Percentiles rank a stretch among this genome's conserved stretches.
These are phyloP conservation scores for Ascochyta viciae-villosae DNA, from an alignment of 2,329 filamentous ascomycete genomes.

Conservation along the genomic window DNA sequence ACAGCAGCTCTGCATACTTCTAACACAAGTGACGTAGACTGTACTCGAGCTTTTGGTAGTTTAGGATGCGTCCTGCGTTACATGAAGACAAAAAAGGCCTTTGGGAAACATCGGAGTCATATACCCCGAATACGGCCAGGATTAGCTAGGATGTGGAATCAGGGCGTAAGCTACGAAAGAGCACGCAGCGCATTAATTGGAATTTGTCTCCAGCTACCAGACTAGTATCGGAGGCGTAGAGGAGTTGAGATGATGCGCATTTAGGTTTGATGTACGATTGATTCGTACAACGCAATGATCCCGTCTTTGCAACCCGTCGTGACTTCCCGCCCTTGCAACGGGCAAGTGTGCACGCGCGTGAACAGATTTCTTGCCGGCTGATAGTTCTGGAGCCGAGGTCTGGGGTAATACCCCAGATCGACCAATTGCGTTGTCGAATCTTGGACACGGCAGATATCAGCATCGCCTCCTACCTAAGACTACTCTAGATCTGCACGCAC, in stretches of 20 bases:
- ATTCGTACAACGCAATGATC: conserved; percentile 6
- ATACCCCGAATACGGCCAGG: not conserved
- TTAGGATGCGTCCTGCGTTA: too few relatives aligned
- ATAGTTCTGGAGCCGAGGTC: conserved; percentile 12
- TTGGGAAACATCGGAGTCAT: not conserved
- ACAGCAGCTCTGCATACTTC: not conserved
- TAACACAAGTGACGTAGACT: too few relatives aligned
- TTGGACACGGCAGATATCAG: not conserved
- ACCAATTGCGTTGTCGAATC: not conserved
- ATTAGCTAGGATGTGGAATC: not conserved
- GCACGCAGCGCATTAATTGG: not conserved
- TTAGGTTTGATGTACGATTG: conserved; percentile 6
- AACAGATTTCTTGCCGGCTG: not conserved
- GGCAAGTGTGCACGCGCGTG: not conserved
- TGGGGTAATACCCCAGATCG: not conserved
- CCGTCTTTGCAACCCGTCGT: not conserved
- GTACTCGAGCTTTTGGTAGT: too few relatives aligned
- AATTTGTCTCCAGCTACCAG: not conserved
- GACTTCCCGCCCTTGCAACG: not conserved
- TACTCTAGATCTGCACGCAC: not conserved
- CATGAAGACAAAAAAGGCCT: not conserved
- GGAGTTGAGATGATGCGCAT: not conserved
- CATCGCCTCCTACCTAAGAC: not conserved
- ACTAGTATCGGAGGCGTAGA: not conserved
- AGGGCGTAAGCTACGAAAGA: not conserved